A percentile compares a stretch with the other conserved stretches of the same genome.
Conservation (phyloP, 163 green algal species). For the Scenedesmus sp. region DNA sequence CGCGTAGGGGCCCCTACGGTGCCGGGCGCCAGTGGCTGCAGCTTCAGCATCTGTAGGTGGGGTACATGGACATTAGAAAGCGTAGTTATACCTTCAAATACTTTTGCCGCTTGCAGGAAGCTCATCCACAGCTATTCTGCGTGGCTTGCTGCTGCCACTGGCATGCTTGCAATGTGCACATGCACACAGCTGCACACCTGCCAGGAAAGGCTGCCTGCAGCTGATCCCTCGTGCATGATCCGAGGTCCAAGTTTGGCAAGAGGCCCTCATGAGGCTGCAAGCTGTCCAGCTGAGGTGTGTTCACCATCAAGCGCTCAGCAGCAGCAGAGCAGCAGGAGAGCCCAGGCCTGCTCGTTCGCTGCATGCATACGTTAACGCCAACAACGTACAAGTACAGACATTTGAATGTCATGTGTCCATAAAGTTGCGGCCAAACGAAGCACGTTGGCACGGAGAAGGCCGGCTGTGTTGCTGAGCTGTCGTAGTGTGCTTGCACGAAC, state of each 20-base stretch:
- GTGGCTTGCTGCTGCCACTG: too few species aligned
- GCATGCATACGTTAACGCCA: neutral
- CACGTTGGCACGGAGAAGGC: neutral
- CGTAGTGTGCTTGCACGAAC: neutral
- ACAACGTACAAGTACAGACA: neutral
- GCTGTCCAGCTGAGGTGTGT: neutral
- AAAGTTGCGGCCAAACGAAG: neutral
- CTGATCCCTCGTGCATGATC: constrained; percentile 8
- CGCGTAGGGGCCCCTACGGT: neutral
- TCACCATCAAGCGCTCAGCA: neutral
- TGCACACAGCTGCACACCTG: neutral
- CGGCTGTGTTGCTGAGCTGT: neutral
- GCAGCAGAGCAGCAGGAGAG: neutral
- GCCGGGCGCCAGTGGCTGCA: neutral
- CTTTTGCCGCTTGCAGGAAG: neutral
- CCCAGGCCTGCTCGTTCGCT: neutral
- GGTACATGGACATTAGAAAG: too few species aligned
- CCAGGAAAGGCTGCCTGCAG: constrained; percentile 8
- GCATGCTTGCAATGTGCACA: neutral
- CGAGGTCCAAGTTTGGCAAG: constrained; percentile 23
- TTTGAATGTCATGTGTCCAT: neutral
- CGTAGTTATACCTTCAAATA: too few species aligned
- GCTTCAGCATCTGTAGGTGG: neutral
- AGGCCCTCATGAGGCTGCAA: constrained; percentile 31
- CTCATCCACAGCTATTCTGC: neutral